Conservation (phyloP, 2,329 filamentous ascomycete genomes). For the Aureobasidium sp. region DNA sequence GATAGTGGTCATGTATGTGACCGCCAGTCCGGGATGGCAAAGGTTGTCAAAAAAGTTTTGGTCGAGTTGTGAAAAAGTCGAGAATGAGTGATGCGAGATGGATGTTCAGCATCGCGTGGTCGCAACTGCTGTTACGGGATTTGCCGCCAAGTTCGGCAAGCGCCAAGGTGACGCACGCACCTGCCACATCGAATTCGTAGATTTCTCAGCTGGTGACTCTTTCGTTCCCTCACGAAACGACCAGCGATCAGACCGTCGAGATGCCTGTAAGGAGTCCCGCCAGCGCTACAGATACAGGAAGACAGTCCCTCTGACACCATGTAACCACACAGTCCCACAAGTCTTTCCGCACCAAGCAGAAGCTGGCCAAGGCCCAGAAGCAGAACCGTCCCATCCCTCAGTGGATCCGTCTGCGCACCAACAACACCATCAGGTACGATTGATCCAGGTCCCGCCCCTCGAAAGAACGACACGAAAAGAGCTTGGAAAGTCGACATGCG, state of each 20-base stretch:
- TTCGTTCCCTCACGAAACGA: conserved; percentile 5
- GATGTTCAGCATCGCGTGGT: not conserved
- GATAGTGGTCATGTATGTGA: not conserved
- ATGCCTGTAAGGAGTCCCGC: conserved; percentile 16
- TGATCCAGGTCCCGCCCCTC: not conserved
- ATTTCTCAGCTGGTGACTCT: conserved; percentile 5
- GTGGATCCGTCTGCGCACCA: conserved; percentile 97
- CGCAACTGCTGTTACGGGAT: not conserved
- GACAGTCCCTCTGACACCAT: not conserved
- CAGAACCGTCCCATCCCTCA: conserved; percentile 99
- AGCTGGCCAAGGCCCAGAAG: conserved; percentile 99
- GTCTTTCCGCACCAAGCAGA: conserved; percentile 99
- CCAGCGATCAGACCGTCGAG: conserved; percentile 16
- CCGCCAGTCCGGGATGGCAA: not conserved
- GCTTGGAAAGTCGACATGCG: not conserved
- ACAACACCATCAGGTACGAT: conserved; percentile 98
- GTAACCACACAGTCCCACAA: conserved; percentile 76
- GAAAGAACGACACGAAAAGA: not conserved
- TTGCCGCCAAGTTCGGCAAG: conserved; percentile 9
- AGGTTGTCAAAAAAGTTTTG: not conserved
- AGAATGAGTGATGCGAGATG: not conserved
- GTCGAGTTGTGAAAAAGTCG: not conserved
- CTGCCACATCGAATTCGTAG: conserved; percentile 1
- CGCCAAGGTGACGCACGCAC: conserved; percentile 7
- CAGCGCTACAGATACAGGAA: not conserved